Evolutionary conservation across 441 rosid species (phyloP), one percentile per base, ranked within the genome.

Genomic region (Pelargonium australe): DNA sequence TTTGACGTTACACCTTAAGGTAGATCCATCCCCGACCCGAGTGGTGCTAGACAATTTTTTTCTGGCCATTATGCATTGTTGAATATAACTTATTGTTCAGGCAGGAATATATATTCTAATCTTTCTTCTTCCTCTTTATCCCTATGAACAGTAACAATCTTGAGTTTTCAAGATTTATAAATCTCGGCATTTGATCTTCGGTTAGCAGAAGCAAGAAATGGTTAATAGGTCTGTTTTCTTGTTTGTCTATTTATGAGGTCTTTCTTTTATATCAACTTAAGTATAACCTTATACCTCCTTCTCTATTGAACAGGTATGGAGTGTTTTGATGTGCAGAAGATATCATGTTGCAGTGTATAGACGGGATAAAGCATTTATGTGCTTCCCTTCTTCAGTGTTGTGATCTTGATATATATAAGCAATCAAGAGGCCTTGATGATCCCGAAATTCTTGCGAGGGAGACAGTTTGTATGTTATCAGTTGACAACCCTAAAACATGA

Each of bases 371-470:
- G 86, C 86, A 80, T 68, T 69, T 82, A 62, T 77, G 80, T 83
- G 71, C 87, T 72, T 85, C 86, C 78, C 67, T 92, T 20, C 73
- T 90, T 73, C 82, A 69, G 76, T 94, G 95, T 70, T 94, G 89
- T 70, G 95, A 88, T 82, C 80, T 88, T 76, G 97, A 89, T 80
- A 72, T 88, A 65, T 85, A 82, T 73, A 87, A 85, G 65, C 89
- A 81, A 71, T 65, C 93, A 49, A 86, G 89, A 75, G 97, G 97
- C 72, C 92, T 88, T 68, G 89, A 84, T 49, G 96, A 94, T 75
- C 98, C 98, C 44, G 98, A 94, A 78, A 72, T 85, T 72, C 97
- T 94, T 72, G 96, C 98, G 0, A 85, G 97, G 81, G 98, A 90
- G 80, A 93, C 98, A 1, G 98, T 90, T 75, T 93, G 98, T 93